phyloP scores from a whole-genome alignment of 768 basidiomycete species.

The Suillus clintonianus region DNA sequence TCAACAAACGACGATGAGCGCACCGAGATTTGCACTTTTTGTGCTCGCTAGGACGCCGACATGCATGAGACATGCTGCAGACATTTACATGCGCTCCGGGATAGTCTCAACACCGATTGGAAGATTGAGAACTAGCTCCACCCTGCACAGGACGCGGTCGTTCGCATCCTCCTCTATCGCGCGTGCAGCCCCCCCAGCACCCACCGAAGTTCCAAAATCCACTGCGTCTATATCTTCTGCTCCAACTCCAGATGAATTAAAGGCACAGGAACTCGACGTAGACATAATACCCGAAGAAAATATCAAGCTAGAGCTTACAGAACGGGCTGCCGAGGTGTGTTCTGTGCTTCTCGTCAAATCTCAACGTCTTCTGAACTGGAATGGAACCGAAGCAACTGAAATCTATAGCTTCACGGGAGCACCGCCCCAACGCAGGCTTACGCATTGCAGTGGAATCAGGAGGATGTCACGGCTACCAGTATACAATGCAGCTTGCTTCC shows the following conservation, averaged over 20 bases:
- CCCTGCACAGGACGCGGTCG: not conserved
- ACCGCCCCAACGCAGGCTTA: slow-evolving; percentile 65
- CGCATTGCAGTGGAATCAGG: slow-evolving; percentile 89
- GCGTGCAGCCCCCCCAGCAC: not conserved
- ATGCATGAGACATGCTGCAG: not conserved
- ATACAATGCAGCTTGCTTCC: slow-evolving; percentile 83
- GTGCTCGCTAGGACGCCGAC: not conserved
- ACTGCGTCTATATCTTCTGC: slow-evolving; percentile 8
- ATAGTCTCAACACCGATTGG: not conserved
- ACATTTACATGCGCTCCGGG: not conserved
- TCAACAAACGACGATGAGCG: slow-evolving; percentile 1
- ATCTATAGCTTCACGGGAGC: slow-evolving; percentile 64
- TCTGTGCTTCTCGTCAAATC: not conserved
- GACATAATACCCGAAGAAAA: slow-evolving; percentile 56
- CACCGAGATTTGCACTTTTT: not conserved
- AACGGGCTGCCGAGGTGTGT: slow-evolving; percentile 74
- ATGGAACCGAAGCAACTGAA: slow-evolving; percentile 69
- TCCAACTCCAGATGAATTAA: slow-evolving; percentile 55
- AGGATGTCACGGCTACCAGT: slow-evolving; percentile 97
- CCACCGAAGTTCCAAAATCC: not conserved
- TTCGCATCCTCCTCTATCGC: not conserved
- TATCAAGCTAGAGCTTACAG: slow-evolving; percentile 61
- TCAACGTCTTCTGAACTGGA: slow-evolving; percentile 5
- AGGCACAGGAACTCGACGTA: slow-evolving; percentile 63
- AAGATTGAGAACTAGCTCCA: not conserved